Evolutionary conservation across 495 filamentous ascomycete genomes (phyloP), one percentile per base, ranked within the genome.

Genomic region (Cairneyella variabilis): DNA sequence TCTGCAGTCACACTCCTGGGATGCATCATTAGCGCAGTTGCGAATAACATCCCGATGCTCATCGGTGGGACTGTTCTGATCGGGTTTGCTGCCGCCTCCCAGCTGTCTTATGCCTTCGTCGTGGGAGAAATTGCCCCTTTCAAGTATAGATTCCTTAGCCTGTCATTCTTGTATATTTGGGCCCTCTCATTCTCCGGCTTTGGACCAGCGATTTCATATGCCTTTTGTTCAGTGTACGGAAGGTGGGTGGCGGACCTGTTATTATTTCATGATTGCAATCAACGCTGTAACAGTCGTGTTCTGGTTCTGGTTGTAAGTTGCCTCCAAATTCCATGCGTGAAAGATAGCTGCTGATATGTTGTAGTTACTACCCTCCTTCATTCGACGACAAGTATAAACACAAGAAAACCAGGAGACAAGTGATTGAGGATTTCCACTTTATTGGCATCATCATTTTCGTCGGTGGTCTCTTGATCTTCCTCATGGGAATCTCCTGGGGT

Each of bases 1-100:
- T 58, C 68, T 3, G 9, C 66, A 2, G 54, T 77, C 18, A 68
- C 61, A 2, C 57, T 76, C 18, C 36, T 79, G 38, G 72, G 74
- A 17, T 65, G 63, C 48, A 71, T 76, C 26, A 61, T 77, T 38
- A 65, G 69, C 60, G 68, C 71, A 5, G 66, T 63, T 2, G 72
- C 75, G 3, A 65, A 73, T 37, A 69, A 65, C 44, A 58, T 79
- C 44, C 58, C 65, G 37, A 66, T 57, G 9, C 59, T 78, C 28
- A 78, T 79, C 50, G 69, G 64, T 0, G 71, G 38, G 2, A 39
- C 17, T 14, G 30, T 27, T 9, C 39, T 44, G 51, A 56, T 65
- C 47, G 68, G 72, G 42, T 37, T 71, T 51, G 63, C 66, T 9
- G 65, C 64, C 22, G 44, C 70, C 12, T 51, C 51, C 3, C 62